These are phyloP conservation scores for Cladophialophora immunda DNA, from an alignment of 2,329 filamentous ascomycete genomes.

Conservation along the genomic window DNA sequence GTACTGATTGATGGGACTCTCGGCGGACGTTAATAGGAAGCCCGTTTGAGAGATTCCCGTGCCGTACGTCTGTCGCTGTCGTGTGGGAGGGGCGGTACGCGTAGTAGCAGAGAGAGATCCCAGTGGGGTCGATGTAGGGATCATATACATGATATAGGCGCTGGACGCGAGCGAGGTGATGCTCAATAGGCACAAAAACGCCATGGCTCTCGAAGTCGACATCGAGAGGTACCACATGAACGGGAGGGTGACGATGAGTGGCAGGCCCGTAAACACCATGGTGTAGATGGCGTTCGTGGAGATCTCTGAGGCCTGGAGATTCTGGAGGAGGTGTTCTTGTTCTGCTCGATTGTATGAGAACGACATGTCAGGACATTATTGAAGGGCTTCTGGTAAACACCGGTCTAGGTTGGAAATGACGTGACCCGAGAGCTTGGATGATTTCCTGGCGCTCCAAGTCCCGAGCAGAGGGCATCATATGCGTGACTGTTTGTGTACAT, in stretches of 20 bases:
- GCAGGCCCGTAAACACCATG: constrained; percentile 37
- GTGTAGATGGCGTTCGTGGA: constrained; percentile 37
- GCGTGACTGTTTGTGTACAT: background rate
- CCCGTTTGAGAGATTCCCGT: background rate
- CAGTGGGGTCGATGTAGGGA: constrained; percentile 23
- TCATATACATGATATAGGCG: constrained; percentile 38
- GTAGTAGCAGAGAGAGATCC: constrained; percentile 8
- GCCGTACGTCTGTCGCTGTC: constrained; percentile 14
- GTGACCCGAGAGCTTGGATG: background rate
- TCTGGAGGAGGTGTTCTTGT: constrained; percentile 40
- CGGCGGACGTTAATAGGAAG: constrained; percentile 21
- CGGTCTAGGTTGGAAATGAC: background rate
- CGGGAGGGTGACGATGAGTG: constrained; percentile 34
- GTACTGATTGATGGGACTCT: constrained; percentile 33
- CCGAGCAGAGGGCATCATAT: background rate
- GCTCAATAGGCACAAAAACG: constrained; percentile 36
- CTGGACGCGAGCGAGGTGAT: constrained; percentile 38
- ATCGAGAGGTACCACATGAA: constrained; percentile 36
- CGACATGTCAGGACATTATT: background rate
- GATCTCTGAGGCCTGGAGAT: constrained; percentile 32
- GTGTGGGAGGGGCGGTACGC: background rate
- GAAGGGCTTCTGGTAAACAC: background rate
- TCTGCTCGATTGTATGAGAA: constrained; percentile 23
- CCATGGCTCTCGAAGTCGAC: constrained; percentile 25
- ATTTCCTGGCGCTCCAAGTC: background rate